Conservation (phyloP, 495 filamentous ascomycete genomes). For the Xylaria intraflava region DNA sequence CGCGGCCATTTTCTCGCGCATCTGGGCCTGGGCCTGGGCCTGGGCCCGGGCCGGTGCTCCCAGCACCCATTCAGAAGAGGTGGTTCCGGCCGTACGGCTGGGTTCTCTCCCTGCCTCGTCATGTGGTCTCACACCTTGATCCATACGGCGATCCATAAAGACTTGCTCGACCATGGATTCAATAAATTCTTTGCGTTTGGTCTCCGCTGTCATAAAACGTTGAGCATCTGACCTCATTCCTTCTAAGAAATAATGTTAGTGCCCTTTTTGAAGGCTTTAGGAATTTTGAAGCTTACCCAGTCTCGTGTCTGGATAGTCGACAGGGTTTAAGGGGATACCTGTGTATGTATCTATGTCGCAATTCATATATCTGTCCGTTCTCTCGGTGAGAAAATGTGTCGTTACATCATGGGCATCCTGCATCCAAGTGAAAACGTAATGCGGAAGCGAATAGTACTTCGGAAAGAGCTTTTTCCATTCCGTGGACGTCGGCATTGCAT, state of each 20-base stretch:
- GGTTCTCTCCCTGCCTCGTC: neutral
- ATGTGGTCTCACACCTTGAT: neutral
- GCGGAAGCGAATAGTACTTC: neutral
- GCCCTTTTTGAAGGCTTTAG: neutral
- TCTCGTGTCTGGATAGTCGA: slow-evolving; percentile 19
- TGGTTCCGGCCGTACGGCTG: neutral
- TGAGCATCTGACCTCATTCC: neutral
- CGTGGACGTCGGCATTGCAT: neutral
- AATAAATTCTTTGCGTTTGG: too few species aligned
- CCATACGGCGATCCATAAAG: too few species aligned
- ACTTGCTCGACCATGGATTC: too few species aligned
- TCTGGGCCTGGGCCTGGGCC: too few species aligned
- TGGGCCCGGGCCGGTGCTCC: neutral
- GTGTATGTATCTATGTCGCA: slow-evolving; percentile 29
- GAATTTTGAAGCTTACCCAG: neutral
- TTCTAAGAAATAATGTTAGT: neutral
- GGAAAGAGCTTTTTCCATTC: neutral
- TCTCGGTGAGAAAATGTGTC: slow-evolving; percentile 10
- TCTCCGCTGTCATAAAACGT: neutral
- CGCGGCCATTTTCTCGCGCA: too few species aligned
- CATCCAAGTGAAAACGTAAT: slow-evolving; percentile 6
- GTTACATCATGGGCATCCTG: slow-evolving; percentile 1
- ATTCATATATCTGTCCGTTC: slow-evolving; percentile 13
- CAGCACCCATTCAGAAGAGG: too few species aligned
- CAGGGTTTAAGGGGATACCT: slow-evolving; percentile 22